These are phyloP conservation scores for Helianthus tuberosus DNA, from an alignment of 129 eudicot genomes.

Conservation along the genomic window DNA sequence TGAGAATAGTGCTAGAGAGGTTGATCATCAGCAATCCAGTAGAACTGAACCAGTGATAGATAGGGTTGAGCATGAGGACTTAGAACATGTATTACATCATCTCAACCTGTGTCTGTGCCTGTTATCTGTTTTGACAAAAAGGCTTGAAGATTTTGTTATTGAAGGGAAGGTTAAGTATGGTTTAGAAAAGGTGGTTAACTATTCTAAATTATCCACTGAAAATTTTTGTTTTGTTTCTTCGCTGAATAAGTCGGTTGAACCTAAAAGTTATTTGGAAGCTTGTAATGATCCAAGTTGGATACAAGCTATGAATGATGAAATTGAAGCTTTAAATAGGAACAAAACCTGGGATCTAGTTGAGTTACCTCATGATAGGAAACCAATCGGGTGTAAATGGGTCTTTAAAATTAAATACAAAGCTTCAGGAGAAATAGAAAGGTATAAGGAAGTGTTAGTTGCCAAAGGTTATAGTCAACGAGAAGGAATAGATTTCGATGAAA, in stretches of 20 bases:
- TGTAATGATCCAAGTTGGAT: background rate
- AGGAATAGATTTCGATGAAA: too few species aligned
- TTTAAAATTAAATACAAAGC: background rate
- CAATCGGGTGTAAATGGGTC: background rate
- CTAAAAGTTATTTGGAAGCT: background rate
- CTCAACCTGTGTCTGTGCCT: background rate
- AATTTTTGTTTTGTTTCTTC: background rate
- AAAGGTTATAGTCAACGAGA: too few species aligned
- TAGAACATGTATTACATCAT: background rate
- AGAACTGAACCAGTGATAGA: too few species aligned
- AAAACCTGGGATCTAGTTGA: background rate
- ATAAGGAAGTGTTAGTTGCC: too few species aligned
- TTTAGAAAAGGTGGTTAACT: background rate
- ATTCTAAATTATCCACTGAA: background rate
- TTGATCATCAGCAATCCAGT: too few species aligned
- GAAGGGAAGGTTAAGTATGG: background rate
- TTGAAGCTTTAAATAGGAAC: background rate
- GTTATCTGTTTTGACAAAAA: background rate
- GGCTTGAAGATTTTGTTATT: background rate
- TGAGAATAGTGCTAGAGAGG: too few species aligned
- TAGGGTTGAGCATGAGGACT: too few species aligned
- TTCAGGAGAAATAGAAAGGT: too few species aligned
- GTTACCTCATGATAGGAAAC: background rate
- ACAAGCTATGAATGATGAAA: background rate
- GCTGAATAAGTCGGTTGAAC: background rate